phyloP scores from a whole-genome alignment of 2,329 filamentous ascomycete genomes.

The Mariannaea elegans region DNA sequence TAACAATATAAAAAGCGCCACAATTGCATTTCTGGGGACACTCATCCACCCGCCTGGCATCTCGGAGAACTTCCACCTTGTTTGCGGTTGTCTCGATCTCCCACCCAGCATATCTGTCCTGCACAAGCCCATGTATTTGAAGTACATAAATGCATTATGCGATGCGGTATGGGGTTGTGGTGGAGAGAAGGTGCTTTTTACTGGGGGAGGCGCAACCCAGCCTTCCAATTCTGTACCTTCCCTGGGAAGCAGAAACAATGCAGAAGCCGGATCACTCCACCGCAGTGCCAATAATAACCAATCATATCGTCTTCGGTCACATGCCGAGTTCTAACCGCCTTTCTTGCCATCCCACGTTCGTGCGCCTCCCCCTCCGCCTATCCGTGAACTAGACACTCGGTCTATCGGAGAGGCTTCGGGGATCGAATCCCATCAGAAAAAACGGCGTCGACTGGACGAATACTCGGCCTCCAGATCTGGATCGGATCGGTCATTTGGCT shows the following conservation, averaged over 20 bases:
- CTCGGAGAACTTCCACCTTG: constrained; percentile 24
- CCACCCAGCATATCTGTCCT: not conserved
- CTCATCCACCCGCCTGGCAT: not conserved
- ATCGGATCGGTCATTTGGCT: not conserved
- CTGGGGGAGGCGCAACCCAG: not conserved
- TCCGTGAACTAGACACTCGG: constrained; percentile 27
- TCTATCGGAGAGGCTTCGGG: constrained; percentile 26
- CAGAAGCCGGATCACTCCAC: constrained; percentile 25
- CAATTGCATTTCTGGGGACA: not conserved
- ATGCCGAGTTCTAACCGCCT: constrained; percentile 27
- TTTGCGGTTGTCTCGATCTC: not conserved
- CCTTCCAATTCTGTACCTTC: not conserved
- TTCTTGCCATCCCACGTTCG: constrained; percentile 17
- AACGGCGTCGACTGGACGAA: constrained; percentile 4
- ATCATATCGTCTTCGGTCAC: constrained; percentile 27
- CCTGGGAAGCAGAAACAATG: not conserved
- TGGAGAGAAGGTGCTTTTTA: too few relatives aligned
- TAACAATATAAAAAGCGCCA: constrained; percentile 6
- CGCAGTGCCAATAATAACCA: constrained; percentile 19
- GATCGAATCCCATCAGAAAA: constrained; percentile 17
- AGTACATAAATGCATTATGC: not conserved
- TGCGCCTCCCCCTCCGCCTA: constrained; percentile 26
- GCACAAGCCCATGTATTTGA: not conserved
- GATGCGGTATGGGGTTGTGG: not conserved
- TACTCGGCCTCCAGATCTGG: constrained; percentile 2